Conservation (phyloP, 2,329 filamentous ascomycete species). For the Alternaria novae-zelandiae region DNA sequence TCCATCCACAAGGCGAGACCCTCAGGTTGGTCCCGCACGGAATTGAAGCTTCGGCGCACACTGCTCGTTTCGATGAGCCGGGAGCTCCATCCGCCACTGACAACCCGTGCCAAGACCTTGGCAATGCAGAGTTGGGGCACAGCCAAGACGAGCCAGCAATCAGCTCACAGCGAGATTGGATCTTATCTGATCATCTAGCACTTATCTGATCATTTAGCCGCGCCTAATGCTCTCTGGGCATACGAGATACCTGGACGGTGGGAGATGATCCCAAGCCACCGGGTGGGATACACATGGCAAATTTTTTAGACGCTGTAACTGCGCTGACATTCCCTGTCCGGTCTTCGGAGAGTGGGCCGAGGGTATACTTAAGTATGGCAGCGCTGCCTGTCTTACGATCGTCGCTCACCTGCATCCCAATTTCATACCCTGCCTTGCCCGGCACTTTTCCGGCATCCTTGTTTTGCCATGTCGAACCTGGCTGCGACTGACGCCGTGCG, state of each 20-base stretch:
- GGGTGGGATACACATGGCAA: conserved; percentile 24
- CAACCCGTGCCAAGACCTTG: conserved; percentile 21
- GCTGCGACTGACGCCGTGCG: conserved; percentile 22
- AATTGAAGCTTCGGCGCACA: conserved; percentile 14
- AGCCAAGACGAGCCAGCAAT: conserved; percentile 7
- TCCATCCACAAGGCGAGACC: conserved; percentile 4
- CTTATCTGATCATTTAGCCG: conserved; percentile 41
- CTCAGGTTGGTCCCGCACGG: background rate
- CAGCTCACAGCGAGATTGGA: conserved; percentile 21
- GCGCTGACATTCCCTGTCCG: conserved; percentile 26
- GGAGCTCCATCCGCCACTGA: conserved; percentile 12
- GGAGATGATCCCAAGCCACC: conserved; percentile 29
- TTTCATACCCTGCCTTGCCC: conserved; percentile 17
- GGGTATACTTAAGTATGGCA: conserved; percentile 25
- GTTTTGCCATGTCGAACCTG: conserved; percentile 18
- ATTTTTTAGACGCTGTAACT: conserved; percentile 23
- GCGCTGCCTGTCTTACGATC: conserved; percentile 13
- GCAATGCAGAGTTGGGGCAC: conserved; percentile 12
- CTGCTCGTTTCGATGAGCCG: conserved; percentile 16
- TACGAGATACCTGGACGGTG: conserved; percentile 19
- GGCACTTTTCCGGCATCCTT: conserved; percentile 10
- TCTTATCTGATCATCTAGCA: conserved; percentile 38
- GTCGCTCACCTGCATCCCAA: conserved; percentile 15
- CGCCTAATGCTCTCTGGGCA: conserved; percentile 20
- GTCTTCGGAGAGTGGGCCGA: conserved; percentile 26